These are phyloP conservation scores for Ascochyta rabiei DNA, from an alignment of 2,329 filamentous ascomycete species.

Conservation along the genomic window DNA sequence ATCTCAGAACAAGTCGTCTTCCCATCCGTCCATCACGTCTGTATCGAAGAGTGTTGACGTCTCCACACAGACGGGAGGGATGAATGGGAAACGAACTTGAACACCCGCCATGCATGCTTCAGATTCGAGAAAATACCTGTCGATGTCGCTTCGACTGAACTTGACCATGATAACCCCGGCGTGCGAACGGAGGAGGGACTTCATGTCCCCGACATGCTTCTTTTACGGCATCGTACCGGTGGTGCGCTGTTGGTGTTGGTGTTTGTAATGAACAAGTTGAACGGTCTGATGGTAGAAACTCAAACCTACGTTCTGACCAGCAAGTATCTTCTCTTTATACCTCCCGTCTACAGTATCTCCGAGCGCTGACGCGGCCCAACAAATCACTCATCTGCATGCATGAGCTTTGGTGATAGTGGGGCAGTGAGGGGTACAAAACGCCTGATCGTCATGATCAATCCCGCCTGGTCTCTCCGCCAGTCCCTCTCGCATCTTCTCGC, in stretches of 20 bases:
- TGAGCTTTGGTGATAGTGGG: slow-evolving; percentile 4
- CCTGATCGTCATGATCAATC: background rate
- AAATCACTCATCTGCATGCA: slow-evolving; percentile 12
- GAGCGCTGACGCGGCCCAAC: background rate
- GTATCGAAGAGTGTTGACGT: slow-evolving; percentile 68
- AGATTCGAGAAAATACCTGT: slow-evolving; percentile 20
- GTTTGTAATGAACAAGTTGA: background rate
- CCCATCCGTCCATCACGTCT: slow-evolving; percentile 76
- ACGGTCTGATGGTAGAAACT: background rate
- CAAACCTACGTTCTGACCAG: background rate
- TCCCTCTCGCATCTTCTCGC: background rate
- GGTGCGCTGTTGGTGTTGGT: background rate
- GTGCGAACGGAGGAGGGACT: background rate
- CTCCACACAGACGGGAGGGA: slow-evolving; percentile 63
- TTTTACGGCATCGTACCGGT: slow-evolving; percentile 17
- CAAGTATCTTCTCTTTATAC: background rate
- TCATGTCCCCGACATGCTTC: slow-evolving; percentile 2
- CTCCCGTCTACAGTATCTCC: background rate
- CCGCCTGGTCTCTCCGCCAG: background rate
- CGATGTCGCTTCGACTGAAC: slow-evolving; percentile 4
- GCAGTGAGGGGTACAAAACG: slow-evolving; percentile 12
- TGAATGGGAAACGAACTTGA: slow-evolving; percentile 25
- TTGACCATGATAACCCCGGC: slow-evolving; percentile 8
- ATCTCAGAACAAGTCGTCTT: slow-evolving; percentile 68
- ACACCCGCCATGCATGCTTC: slow-evolving; percentile 52